A percentile compares a stretch with the other conserved stretches of the same genome.
phyloP scores from a whole-genome alignment of 2,329 filamentous ascomycete species.

The Cytospora piceicola region DNA sequence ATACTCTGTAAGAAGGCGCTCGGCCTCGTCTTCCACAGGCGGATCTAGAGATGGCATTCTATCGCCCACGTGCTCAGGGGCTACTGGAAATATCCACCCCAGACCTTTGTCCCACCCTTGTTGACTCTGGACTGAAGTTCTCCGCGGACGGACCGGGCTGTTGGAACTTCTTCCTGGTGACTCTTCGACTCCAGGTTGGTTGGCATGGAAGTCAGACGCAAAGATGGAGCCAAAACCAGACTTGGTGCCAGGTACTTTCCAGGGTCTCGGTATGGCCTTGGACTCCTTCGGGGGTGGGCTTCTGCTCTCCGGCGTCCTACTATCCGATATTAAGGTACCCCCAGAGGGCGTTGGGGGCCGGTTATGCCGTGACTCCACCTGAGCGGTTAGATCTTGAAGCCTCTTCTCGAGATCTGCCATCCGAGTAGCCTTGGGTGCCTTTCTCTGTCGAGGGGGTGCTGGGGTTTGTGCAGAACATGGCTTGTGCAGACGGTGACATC shows the following conservation, averaged over 20 bases:
- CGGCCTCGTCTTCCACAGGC: conserved; percentile 48
- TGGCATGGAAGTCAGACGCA: neutral
- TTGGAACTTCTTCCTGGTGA: too few relatives aligned
- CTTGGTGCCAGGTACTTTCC: neutral
- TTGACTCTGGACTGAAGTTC: neutral
- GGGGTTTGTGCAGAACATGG: conserved; percentile 52
- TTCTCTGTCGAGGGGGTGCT: conserved; percentile 52
- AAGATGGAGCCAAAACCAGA: conserved; percentile 8
- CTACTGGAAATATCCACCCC: conserved; percentile 39
- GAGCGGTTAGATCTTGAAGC: conserved; percentile 53
- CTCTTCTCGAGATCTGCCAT: conserved; percentile 56
- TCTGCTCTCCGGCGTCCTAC: neutral
- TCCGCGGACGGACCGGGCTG: neutral
- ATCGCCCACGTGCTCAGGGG: neutral
- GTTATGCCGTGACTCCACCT: conserved; percentile 41
- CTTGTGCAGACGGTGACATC: conserved; percentile 54
- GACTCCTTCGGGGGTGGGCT: neutral
- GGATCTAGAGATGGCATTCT: neutral
- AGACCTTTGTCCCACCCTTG: neutral
- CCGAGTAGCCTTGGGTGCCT: conserved; percentile 51
- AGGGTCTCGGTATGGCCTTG: neutral
- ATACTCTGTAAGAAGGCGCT: conserved; percentile 45
- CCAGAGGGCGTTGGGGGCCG: conserved; percentile 33
- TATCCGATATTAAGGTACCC: neutral
- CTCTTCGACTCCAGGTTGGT: neutral